Evolutionary conservation across 1,284 basidiomycete species (phyloP).

Genomic region (Ustilago loliicola): DNA sequence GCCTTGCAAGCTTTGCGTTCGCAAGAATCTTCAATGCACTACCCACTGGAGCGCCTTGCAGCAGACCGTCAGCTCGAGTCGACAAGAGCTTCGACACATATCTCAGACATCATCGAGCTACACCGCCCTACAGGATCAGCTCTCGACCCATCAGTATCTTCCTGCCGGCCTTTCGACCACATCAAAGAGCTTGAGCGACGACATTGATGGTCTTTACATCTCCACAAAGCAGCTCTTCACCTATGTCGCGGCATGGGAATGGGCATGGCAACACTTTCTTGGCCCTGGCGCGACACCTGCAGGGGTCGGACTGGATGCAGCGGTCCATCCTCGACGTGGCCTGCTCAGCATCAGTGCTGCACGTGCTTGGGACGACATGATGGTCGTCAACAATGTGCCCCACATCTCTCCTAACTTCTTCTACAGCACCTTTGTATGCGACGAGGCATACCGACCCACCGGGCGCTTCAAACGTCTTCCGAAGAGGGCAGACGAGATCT

Average conservation of each 20-base stretch:
- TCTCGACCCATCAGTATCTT: conserved; percentile 34
- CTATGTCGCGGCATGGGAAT: conserved; percentile 47
- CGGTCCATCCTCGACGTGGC: conserved; percentile 36
- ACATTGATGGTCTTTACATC: conserved; percentile 45
- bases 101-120: conserved; percentile 44
- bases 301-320: conserved; percentile 37
- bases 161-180: conserved; percentile 35
- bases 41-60: conserved; percentile 47
- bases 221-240: conserved; percentile 45
- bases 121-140: conserved; percentile 45
- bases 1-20: conserved; percentile 48
- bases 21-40: conserved; percentile 51
- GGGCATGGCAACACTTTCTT: conserved; percentile 46
- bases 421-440: conserved; percentile 45
- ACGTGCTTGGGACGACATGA: conserved; percentile 40
- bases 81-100: conserved; percentile 49
- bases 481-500: conserved; percentile 42
- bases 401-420: conserved; percentile 51
- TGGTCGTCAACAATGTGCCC: conserved; percentile 31
- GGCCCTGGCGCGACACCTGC: conserved; percentile 30
- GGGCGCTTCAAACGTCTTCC: conserved; percentile 38
- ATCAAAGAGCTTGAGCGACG: conserved; percentile 33
- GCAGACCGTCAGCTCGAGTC: conserved; percentile 48
- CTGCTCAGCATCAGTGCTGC: conserved; percentile 24
- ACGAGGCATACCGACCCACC: conserved; percentile 34